Conservation (phyloP, 768 basidiomycete species). For the Terana coerulea region DNA sequence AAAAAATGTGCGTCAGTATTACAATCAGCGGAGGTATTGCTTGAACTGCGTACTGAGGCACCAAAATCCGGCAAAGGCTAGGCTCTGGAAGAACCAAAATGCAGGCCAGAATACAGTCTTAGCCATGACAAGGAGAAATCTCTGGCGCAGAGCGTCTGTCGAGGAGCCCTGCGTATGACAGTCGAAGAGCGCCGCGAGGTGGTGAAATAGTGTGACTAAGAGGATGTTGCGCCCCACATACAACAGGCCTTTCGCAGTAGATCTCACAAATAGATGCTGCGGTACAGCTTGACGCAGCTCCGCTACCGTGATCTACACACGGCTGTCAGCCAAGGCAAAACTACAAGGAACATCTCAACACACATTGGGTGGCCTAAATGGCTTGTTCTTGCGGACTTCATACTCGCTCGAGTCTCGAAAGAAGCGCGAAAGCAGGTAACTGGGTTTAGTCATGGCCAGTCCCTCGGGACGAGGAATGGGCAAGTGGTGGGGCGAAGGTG, state of each 20-base stretch:
- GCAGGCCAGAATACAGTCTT: constrained; percentile 34
- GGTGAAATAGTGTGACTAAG: constrained; percentile 39
- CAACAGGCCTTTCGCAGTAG: constrained; percentile 32
- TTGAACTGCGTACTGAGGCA: constrained; percentile 37
- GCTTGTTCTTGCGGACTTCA: constrained; percentile 8
- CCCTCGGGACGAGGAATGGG: too few relatives aligned
- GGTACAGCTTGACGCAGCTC: constrained; percentile 38
- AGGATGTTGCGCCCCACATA: constrained; percentile 45
- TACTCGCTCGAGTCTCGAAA: constrained; percentile 16
- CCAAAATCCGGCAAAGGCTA: constrained; percentile 48
- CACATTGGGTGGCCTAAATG: constrained; percentile 13
- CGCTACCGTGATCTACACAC: constrained; percentile 8
- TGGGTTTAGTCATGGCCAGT: neutral
- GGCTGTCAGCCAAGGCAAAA: neutral
- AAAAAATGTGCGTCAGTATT: neutral
- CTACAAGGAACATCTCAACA: neutral
- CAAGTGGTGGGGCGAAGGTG: neutral
- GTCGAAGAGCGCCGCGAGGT: constrained; percentile 39
- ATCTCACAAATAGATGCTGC: constrained; percentile 44
- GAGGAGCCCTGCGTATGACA: constrained; percentile 35
- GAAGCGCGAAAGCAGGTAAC: neutral
- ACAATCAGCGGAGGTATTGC: neutral
- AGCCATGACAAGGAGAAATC: constrained; percentile 27
- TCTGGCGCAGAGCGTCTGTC: too few relatives aligned
- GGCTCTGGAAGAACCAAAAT: constrained; percentile 50